Percentiles rank a stretch among this genome's conserved stretches.
These are phyloP conservation scores for Pseudopediastrum boryanum DNA, from an alignment of 139 green algal genomes.

Conservation along the genomic window DNA sequence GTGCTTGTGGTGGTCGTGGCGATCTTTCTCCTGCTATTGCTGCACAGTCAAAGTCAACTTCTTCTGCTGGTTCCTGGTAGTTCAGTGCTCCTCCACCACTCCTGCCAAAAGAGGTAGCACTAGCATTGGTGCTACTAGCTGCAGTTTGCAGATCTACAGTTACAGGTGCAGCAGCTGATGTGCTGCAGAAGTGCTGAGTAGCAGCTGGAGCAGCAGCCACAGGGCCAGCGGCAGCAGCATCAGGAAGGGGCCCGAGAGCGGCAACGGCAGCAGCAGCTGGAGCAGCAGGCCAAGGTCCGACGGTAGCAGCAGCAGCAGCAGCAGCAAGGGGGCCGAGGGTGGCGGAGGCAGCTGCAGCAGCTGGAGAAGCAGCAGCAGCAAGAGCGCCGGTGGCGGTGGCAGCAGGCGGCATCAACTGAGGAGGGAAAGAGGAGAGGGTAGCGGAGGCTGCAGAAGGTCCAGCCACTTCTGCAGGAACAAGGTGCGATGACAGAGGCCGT, in stretches of 20 bases:
- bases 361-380: slow-evolving; percentile 31
- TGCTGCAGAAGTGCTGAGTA: slow-evolving; percentile 18
- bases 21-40: no score
- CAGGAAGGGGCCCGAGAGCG: background rate
- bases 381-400: slow-evolving; percentile 23
- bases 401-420: no score
- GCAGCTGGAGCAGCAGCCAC: slow-evolving; percentile 15
- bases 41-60: no score
- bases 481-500: no score
- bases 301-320: background rate
- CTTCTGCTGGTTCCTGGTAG: no score
- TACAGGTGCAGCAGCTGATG: slow-evolving; percentile 23
- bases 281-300: background rate
- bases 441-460: no score
- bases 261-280: background rate
- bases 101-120: background rate
- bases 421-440: no score
- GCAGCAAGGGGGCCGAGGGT: background rate
- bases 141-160: background rate
- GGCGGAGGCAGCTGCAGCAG: background rate
- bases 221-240: no score
- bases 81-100: no score
- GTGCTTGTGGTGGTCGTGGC: no score
- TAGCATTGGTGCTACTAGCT: background rate
- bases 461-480: no score